Conservation (phyloP, 1,284 basidiomycete genomes). For the Volvariella volvacea region DNA sequence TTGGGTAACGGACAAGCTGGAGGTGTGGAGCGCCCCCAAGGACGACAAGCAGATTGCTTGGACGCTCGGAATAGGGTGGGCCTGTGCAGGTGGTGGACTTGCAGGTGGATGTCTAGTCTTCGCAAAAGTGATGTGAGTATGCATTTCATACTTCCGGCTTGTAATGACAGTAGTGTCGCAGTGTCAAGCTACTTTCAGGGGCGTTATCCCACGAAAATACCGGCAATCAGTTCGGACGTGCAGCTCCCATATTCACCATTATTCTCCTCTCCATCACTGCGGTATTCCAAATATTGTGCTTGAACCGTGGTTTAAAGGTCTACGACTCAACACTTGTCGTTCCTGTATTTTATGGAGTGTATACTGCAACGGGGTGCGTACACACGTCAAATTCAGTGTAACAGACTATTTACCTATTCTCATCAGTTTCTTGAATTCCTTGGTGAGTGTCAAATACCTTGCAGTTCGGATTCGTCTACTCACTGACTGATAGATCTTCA, state of each 20-base stretch:
- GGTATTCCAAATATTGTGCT: conserved; percentile 83
- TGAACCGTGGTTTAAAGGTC: conserved; percentile 79
- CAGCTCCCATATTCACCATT: conserved; percentile 78
- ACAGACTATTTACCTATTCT: conserved; percentile 1
- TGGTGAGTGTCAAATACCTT: conserved; percentile 11
- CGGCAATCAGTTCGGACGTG: conserved; percentile 82
- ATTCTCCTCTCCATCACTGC: conserved; percentile 75
- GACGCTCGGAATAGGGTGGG: conserved; percentile 90
- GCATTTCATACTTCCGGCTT: conserved; percentile 2
- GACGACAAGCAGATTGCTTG: conserved; percentile 81
- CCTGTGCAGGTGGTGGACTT: conserved; percentile 82
- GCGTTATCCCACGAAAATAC: conserved; percentile 69
- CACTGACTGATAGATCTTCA: conserved; percentile 49
- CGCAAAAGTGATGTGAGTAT: conserved; percentile 77
- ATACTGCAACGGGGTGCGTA: conserved; percentile 58
- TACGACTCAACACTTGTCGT: conserved; percentile 78
- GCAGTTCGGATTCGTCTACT: background rate
- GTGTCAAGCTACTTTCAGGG: conserved; percentile 73
- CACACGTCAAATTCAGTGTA: background rate
- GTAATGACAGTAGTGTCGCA: conserved; percentile 19
- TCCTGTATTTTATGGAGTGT: conserved; percentile 69
- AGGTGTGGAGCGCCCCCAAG: conserved; percentile 70
- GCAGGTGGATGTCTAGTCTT: conserved; percentile 88
- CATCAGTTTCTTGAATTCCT: conserved; percentile 27
- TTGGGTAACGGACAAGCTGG: conserved; percentile 56